A percentile compares a stretch with the other conserved stretches of the same genome.
phyloP scores from a whole-genome alignment of 2,329 filamentous ascomycete genomes.

The Sporothrix dimorphospora region DNA sequence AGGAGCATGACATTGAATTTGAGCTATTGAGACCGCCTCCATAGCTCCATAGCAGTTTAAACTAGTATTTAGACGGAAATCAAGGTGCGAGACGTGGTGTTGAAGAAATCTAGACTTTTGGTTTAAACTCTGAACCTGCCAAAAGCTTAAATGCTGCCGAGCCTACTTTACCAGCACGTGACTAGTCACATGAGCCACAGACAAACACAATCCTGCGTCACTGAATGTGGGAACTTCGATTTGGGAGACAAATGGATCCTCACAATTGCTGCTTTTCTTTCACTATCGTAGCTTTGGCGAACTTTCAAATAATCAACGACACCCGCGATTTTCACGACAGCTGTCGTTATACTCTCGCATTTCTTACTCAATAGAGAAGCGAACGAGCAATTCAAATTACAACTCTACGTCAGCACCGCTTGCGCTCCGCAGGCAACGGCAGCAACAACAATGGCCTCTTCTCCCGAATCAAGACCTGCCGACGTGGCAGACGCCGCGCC shows the following conservation, averaged over 20 bases:
- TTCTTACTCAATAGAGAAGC: neutral
- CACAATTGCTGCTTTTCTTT: neutral
- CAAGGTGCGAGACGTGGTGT: neutral
- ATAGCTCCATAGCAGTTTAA: neutral
- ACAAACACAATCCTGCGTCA: neutral
- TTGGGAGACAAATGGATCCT: neutral
- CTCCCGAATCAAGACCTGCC: neutral
- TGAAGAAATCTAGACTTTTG: neutral
- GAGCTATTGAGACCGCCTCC: neutral
- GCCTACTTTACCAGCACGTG: conserved; percentile 3
- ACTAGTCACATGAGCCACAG: neutral
- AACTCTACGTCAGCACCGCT: neutral
- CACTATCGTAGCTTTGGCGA: too few species aligned
- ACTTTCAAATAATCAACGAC: too few species aligned
- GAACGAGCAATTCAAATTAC: neutral
- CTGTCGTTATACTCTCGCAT: neutral
- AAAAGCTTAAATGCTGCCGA: neutral
- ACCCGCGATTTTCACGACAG: neutral
- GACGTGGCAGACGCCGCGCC: neutral
- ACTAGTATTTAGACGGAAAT: neutral
- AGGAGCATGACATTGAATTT: neutral
- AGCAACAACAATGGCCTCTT: conserved; percentile 19
- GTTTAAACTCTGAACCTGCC: conserved; percentile 1
- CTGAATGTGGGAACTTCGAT: neutral
- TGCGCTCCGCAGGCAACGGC: neutral